phyloP scores from a whole-genome alignment of 139 green algal genomes.

The Trebouxia sp. region DNA sequence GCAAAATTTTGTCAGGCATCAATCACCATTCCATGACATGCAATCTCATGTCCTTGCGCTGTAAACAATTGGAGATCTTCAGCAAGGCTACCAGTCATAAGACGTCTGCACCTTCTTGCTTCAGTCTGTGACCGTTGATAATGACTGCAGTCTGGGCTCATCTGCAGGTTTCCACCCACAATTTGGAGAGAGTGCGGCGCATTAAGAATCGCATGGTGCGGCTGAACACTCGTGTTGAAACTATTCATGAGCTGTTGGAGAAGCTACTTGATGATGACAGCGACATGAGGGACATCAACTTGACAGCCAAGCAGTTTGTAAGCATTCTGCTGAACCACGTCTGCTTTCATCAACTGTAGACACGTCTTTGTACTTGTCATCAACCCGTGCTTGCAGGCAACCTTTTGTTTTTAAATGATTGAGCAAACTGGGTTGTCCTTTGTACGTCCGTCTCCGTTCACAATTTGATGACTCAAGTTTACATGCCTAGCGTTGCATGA shows the following conservation, averaged over 20 bases:
- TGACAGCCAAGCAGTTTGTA: conserved; percentile 45
- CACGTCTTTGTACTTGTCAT: no score
- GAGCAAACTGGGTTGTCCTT: background rate
- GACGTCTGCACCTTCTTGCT: background rate
- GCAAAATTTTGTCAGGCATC: background rate
- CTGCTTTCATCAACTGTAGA: no score
- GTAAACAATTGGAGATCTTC: no score
- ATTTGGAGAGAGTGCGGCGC: conserved; percentile 89
- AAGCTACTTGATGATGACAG: conserved; percentile 66
- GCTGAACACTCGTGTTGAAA: conserved; percentile 62
- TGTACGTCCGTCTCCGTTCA: no score
- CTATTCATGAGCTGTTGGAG: conserved; percentile 57
- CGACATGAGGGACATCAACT: conserved; percentile 67
- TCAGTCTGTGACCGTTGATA: no score
- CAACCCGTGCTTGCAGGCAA: background rate
- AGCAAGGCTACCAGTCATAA: background rate
- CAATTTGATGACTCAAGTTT: no score
- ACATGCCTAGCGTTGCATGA: no score
- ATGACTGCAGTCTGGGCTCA: no score
- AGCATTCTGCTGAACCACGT: background rate
- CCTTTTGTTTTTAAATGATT: background rate
- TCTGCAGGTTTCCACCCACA: conserved; percentile 71
- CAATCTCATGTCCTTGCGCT: no score
- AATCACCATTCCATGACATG: background rate
- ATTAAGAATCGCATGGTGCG: conserved; percentile 84